A percentile compares a stretch with the other conserved stretches of the same genome.
These are phyloP conservation scores for Nemania serpens DNA, from an alignment of 2,329 filamentous ascomycete species.

Conservation along the genomic window DNA sequence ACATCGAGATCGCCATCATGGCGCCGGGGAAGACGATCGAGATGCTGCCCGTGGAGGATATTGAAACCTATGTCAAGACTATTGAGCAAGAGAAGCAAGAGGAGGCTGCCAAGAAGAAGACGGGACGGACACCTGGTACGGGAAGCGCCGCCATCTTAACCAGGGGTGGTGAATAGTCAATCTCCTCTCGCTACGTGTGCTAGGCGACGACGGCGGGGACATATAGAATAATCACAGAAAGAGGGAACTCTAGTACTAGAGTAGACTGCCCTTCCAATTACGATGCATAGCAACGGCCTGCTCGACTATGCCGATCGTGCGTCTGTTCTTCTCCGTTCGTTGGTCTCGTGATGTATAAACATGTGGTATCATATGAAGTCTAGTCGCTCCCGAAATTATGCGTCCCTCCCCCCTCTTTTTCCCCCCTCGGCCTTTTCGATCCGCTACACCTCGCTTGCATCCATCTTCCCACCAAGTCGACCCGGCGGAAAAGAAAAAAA, in stretches of 20 bases:
- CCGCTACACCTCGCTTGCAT: neutral
- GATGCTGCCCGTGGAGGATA: constrained; percentile 93
- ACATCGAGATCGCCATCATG: constrained; percentile 99
- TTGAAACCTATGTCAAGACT: constrained; percentile 96
- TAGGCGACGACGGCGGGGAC: neutral
- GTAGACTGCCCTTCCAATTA: constrained; percentile 10
- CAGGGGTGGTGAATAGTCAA: constrained; percentile 47
- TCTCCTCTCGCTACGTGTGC: neutral
- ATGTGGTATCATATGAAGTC: constrained; percentile 42
- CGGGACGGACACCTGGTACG: constrained; percentile 71
- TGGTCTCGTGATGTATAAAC: constrained; percentile 30
- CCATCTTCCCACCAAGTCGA: neutral
- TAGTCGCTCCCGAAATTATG: constrained; percentile 32
- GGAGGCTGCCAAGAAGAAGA: constrained; percentile 97
- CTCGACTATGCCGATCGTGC: constrained; percentile 2
- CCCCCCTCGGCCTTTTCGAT: neutral
- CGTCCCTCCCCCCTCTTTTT: constrained; percentile 1
- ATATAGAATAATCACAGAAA: constrained; percentile 20
- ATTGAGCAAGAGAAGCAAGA: constrained; percentile 99
- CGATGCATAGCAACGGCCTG: constrained; percentile 14
- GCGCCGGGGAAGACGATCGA: constrained; percentile 88
- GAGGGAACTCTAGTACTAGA: constrained; percentile 2
- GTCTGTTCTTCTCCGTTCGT: constrained; percentile 20
- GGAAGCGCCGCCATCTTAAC: constrained; percentile 77
- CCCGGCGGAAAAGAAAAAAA: neutral